Base-by-base conservation (phyloP, 2,329 filamentous ascomycete genomes). In the Coniella vitis region DNA sequence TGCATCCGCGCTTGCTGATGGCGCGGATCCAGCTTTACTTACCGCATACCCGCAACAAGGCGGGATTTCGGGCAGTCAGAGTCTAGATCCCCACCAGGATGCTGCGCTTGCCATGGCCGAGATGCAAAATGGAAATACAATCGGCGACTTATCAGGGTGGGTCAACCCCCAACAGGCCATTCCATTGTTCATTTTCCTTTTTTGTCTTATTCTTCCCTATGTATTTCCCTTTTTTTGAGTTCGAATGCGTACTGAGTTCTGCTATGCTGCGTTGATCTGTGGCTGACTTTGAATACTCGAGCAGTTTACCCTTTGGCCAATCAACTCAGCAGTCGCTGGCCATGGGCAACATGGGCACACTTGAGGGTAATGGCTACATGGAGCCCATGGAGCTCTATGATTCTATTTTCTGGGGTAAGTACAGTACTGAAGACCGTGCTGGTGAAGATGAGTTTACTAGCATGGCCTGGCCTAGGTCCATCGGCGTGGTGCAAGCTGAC, bases 341-440 rank as follows among this genome's bases (percentile, higher is more conserved):
- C 42, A 60, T 79, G 31, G 63, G 74, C 7, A 73, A 72, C 39
- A 63, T 80, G 43, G 63, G 66, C 42, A 63, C 68, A 32, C 65
- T 78, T 10, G 80, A 83, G 52, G 76, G 77, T 14, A 69, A 74
- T 3, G 68, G 78, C 31, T 76, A 79, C 55, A 79, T 84, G 71
- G 81, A 80, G 34, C 81, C 81, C 1, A 80, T 84, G 78, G 81
- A 84, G 52, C 65, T 84, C 1, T 84, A 83, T 59, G 79, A 84
- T 57, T 82, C 79, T 4, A 84, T 84, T 39, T 84, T 83, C 67
- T 83, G 79, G 73, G 80, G 79, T 83, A 65, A 62, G 76, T 69
- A 25, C 29, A 53, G 7, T 4, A 22, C 9, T 4, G 20, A 17
- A 19, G 14, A 3, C 22, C 14, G n/a, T 3, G 9, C 3, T 10